Evolutionary conservation across 495 filamentous ascomycete species (phyloP).

Genomic region (Poronia punctata): DNA sequence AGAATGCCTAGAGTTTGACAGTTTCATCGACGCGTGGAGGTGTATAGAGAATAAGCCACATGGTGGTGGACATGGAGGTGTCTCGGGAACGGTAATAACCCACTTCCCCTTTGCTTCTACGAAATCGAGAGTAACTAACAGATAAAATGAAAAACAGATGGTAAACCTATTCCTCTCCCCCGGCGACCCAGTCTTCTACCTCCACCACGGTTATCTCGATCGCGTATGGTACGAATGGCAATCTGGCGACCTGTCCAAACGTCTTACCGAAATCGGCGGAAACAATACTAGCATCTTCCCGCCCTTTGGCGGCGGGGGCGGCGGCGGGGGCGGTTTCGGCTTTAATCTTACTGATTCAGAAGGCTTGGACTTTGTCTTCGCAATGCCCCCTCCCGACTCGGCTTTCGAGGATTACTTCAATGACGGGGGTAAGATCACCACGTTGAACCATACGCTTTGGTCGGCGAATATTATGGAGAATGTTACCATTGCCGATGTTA

Average conservation of each 20-base stretch:
- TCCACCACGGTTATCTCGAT: constrained; percentile 48
- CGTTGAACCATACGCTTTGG: constrained; percentile 28
- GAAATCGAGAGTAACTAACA: no score
- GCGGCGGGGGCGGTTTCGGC: constrained; percentile 3
- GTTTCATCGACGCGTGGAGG: constrained; percentile 25
- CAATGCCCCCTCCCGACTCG: constrained; percentile 7
- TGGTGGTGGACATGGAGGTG: constrained; percentile 31
- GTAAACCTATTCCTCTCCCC: constrained; percentile 19
- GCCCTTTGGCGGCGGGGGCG: constrained; percentile 9
- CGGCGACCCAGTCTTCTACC: constrained; percentile 44
- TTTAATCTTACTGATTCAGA: background rate
- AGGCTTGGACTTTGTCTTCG: background rate
- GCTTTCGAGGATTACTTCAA: constrained; percentile 25
- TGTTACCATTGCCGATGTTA: constrained; percentile 29
- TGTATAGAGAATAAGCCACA: constrained; percentile 37
- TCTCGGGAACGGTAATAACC: constrained; percentile 24
- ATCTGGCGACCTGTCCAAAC: constrained; percentile 20
- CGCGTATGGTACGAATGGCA: constrained; percentile 48
- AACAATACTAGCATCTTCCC: constrained; percentile 15
- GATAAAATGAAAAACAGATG: no score
- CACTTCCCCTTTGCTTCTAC: background rate
- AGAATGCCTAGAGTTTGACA: constrained; percentile 20
- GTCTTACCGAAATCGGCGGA: constrained; percentile 25
- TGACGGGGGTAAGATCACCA: constrained; percentile 27
- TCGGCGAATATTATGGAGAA: constrained; percentile 19